A percentile compares a stretch with the other conserved stretches of the same genome.
Conservation (phyloP, 169 alveolate species). For the Eimeria maxima region DNA sequence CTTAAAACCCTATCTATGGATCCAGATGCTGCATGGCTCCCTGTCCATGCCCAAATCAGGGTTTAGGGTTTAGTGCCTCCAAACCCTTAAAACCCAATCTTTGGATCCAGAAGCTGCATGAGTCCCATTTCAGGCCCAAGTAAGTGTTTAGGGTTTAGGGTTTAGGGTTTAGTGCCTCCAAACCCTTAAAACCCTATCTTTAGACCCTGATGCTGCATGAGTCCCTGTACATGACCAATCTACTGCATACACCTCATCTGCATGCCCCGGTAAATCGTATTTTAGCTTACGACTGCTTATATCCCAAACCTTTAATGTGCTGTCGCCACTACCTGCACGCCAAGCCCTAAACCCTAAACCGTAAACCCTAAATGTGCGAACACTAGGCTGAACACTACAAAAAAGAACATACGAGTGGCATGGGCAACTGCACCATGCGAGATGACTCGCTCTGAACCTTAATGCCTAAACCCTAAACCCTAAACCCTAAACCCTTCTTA, state of each 20-base stretch:
- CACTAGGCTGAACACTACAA: neutral
- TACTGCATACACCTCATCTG: slow-evolving; percentile 98
- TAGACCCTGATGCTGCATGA: slow-evolving; percentile 91
- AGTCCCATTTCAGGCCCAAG: no score
- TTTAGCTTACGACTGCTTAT: slow-evolving; percentile 93
- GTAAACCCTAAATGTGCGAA: neutral
- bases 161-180: slow-evolving; percentile 75
- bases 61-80: slow-evolving; percentile 65
- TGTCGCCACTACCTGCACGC: slow-evolving; percentile 96
- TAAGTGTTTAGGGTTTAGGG: neutral
- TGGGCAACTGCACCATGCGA: no score
- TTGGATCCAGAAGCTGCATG: slow-evolving; percentile 91
- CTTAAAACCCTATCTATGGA: no score
- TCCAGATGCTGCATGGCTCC: no score
- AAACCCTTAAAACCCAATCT: slow-evolving; percentile 77
- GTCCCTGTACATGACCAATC: slow-evolving; percentile 99
- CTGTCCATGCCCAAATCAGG: no score
- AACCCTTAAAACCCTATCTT: slow-evolving; percentile 77
- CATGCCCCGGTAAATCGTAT: slow-evolving; percentile 99
- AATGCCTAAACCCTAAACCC: no score
- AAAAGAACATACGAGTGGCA: no score
- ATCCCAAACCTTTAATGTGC: slow-evolving; percentile 98
- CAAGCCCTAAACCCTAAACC: slow-evolving; percentile 10
- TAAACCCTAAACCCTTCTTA: no score
- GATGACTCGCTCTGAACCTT: no score